A percentile compares a stretch with the other conserved stretches of the same genome.
Conservation (phyloP, 148 eudicot species). For the Arctostaphylos glauca region DNA sequence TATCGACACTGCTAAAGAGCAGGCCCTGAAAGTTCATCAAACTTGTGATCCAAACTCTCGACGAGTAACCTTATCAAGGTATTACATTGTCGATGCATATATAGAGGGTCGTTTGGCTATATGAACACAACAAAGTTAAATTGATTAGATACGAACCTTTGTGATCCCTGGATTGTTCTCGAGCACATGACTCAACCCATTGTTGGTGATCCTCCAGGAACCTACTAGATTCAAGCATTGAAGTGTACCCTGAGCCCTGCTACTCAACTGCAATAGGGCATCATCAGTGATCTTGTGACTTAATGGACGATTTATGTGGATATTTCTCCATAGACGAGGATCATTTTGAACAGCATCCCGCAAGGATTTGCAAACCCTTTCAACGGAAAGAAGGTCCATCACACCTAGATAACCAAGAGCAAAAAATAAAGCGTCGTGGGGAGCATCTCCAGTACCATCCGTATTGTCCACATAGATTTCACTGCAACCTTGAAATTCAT, state of each 20-base stretch:
- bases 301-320: conserved; percentile 29
- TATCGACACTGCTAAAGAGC: too few species aligned
- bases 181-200: conserved; percentile 33
- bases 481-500: conserved; percentile 2
- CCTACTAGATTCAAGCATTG: conserved; percentile 32
- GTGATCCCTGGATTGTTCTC: conserved; percentile 31
- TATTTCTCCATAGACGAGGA: conserved; percentile 37
- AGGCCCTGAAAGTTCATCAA: too few species aligned
- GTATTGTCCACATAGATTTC: background rate
- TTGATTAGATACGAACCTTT: conserved; percentile 28
- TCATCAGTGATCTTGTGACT: conserved; percentile 32
- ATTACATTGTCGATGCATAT: background rate
- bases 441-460: conserved; percentile 24
- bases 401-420: conserved; percentile 38
- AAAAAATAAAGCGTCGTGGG: conserved; percentile 30
- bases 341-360: conserved; percentile 35
- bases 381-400: conserved; percentile 42
- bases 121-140: background rate
- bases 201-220: conserved; percentile 33
- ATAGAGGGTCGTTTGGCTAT: background rate
- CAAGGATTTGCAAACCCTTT: conserved; percentile 43
- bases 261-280: conserved; percentile 29
- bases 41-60: too few species aligned
- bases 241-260: conserved; percentile 42
- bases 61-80: background rate